These are phyloP conservation scores for Papiliotrema nemorosa DNA, from an alignment of 1,284 basidiomycete species.

Conservation along the genomic window DNA sequence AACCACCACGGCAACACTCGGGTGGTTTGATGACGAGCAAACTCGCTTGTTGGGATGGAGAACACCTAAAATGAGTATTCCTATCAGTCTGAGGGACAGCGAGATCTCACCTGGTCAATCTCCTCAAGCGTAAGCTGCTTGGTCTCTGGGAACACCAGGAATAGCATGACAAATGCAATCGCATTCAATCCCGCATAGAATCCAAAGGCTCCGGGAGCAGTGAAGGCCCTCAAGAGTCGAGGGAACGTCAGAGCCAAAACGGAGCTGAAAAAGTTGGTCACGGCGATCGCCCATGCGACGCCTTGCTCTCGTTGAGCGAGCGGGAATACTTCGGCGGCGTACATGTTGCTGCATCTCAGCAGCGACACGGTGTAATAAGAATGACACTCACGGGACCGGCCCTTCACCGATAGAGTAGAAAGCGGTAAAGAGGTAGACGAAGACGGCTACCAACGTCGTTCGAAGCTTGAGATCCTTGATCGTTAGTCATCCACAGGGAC, in stretches of 20 bases:
- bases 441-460: constrained; percentile 48
- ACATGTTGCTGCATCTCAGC: too few relatives aligned
- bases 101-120: constrained; percentile 60
- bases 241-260: constrained; percentile 53
- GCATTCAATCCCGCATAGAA: constrained; percentile 53
- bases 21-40: too few relatives aligned
- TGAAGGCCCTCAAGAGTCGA: constrained; percentile 61
- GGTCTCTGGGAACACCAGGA: constrained; percentile 56
- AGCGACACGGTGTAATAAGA: too few relatives aligned
- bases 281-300: constrained; percentile 54
- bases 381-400: constrained; percentile 73
- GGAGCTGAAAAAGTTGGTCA: constrained; percentile 23
- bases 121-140: constrained; percentile 75
- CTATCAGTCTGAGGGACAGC: too few relatives aligned
- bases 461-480: not conserved
- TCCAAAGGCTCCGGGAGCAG: constrained; percentile 62
- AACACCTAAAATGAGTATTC: too few relatives aligned
- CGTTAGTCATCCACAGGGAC: constrained; percentile 18
- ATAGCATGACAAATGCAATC: constrained; percentile 43
- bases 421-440: constrained; percentile 55
- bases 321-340: constrained; percentile 55
- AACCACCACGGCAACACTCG: too few relatives aligned
- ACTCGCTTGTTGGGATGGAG: too few relatives aligned
- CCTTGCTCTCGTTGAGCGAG: constrained; percentile 54
- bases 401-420: constrained; percentile 59